phyloP scores from a whole-genome alignment of 148 eudicot genomes.

The Vaccinium corymbosum region DNA sequence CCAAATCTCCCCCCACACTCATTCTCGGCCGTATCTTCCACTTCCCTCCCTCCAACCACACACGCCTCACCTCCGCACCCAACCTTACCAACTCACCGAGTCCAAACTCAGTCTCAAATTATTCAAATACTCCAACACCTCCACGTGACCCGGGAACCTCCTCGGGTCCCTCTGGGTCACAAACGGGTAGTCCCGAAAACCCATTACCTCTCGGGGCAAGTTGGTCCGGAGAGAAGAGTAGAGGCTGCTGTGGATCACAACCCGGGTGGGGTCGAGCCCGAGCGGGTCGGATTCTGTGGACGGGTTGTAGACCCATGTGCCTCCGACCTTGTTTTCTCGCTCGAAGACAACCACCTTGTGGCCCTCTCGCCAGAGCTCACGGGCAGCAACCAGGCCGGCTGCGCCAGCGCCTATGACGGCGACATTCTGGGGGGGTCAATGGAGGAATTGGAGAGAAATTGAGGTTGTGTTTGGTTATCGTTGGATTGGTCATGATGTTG shows the following conservation, averaged over 20 bases:
- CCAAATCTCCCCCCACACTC: conserved; percentile 21
- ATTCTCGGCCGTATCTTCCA: conserved; percentile 51
- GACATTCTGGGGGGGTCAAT: conserved; percentile 40
- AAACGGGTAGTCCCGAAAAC: conserved; percentile 78
- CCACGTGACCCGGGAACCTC: conserved; percentile 77
- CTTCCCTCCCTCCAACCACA: conserved; percentile 49
- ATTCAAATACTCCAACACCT: conserved; percentile 77
- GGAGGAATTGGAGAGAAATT: conserved; percentile 19
- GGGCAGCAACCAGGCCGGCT: conserved; percentile 76
- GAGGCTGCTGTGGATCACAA: conserved; percentile 58
- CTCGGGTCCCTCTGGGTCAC: conserved; percentile 53
- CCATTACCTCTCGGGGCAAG: conserved; percentile 78
- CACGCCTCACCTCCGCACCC: conserved; percentile 53
- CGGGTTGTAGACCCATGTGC: conserved; percentile 71
- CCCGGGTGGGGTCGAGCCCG: conserved; percentile 52
- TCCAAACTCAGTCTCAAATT: conserved; percentile 51
- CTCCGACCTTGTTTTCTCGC: conserved; percentile 48
- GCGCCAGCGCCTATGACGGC: conserved; percentile 96
- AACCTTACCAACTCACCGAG: conserved; percentile 60
- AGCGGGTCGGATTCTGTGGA: conserved; percentile 67
- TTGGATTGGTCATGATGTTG: too few species aligned
- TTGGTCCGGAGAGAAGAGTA: conserved; percentile 81
- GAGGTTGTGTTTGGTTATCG: too few species aligned
- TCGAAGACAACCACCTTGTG: conserved; percentile 79
- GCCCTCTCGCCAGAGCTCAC: conserved; percentile 70